Percentiles rank a stretch among this genome's conserved stretches.
Evolutionary conservation across 805 yeast genomes (phyloP).

Genomic region (Starmerella vaccinii): DNA sequence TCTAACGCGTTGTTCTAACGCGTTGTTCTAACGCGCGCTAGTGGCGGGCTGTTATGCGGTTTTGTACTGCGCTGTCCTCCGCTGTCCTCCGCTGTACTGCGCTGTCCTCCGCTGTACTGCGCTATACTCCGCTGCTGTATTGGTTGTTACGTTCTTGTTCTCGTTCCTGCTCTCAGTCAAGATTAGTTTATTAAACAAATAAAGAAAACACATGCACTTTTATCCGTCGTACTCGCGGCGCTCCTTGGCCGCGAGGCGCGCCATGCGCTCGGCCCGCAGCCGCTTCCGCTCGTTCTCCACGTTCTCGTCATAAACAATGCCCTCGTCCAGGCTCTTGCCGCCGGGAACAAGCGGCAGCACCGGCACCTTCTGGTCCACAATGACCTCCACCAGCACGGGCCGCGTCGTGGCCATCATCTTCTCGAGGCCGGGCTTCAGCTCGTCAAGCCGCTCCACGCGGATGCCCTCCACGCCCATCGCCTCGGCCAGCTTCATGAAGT

Average conservation of each 20-base stretch:
- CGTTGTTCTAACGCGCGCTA: no score
- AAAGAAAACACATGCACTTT: background rate
- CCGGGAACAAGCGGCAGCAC: constrained; percentile 98
- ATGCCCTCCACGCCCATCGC: constrained; percentile 87
- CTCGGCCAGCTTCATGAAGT: constrained; percentile 85
- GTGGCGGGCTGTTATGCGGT: no score
- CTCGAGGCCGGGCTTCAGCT: constrained; percentile 47
- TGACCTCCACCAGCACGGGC: constrained; percentile 83
- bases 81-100: no score
- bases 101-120: no score
- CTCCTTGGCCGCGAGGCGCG: constrained; percentile 25
- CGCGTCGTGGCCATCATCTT: constrained; percentile 66
- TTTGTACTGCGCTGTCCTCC: no score
- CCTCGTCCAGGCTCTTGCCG: constrained; percentile 90
- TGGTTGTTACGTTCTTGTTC: no score
- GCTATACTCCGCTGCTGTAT: no score
- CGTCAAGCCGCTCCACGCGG: constrained; percentile 58
- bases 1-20: no score
- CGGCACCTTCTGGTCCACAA: constrained; percentile 83
- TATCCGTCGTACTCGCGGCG: constrained; percentile 23
- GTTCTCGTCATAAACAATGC: constrained; percentile 74
- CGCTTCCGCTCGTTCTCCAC: constrained; percentile 49
- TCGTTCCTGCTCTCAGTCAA: no score
- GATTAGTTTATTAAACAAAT: no score
- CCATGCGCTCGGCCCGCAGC: constrained; percentile 29